These are phyloP conservation scores for Malus orientalis DNA, from an alignment of 306 rosid species.

Conservation along the genomic window DNA sequence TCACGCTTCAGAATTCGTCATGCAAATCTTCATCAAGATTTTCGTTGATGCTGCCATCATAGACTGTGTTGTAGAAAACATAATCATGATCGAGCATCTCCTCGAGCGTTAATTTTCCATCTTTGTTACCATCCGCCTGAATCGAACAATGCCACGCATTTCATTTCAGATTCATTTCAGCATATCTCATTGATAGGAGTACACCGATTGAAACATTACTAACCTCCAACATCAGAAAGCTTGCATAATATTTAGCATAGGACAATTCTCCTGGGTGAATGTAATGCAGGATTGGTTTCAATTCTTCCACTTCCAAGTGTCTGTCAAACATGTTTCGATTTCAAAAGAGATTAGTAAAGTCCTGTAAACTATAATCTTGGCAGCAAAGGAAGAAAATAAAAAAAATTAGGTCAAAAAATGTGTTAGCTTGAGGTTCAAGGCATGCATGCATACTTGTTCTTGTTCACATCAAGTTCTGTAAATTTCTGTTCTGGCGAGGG, in stretches of 20 bases:
- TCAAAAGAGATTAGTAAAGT: not conserved
- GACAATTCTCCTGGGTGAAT: slow-evolving; percentile 71
- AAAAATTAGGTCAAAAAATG: not conserved
- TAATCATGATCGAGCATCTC: slow-evolving; percentile 67
- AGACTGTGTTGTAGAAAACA: slow-evolving; percentile 37
- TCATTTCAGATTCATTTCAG: not conserved
- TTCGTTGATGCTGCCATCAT: slow-evolving; percentile 1
- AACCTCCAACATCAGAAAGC: slow-evolving; percentile 57
- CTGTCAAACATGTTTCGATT: slow-evolving; percentile 17
- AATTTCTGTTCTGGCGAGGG: slow-evolving; percentile 39
- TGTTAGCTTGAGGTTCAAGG: not conserved
- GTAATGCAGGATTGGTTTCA: slow-evolving; percentile 47
- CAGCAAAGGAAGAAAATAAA: not conserved
- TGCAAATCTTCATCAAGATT: slow-evolving; percentile 16
- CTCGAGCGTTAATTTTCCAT: slow-evolving; percentile 38
- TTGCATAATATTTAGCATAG: slow-evolving; percentile 48
- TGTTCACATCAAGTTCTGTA: slow-evolving; percentile 54
- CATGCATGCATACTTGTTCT: slow-evolving; percentile 36
- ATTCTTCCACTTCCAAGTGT: slow-evolving; percentile 50
- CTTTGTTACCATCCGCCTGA: slow-evolving; percentile 72
- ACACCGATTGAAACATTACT: not conserved
- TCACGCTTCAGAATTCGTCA: slow-evolving; percentile 29
- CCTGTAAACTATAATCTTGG: not conserved
- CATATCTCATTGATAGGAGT: not conserved
- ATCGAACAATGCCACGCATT: not conserved